phyloP scores from a whole-genome alignment of 768 basidiomycete genomes.

The Mycena alexandri region DNA sequence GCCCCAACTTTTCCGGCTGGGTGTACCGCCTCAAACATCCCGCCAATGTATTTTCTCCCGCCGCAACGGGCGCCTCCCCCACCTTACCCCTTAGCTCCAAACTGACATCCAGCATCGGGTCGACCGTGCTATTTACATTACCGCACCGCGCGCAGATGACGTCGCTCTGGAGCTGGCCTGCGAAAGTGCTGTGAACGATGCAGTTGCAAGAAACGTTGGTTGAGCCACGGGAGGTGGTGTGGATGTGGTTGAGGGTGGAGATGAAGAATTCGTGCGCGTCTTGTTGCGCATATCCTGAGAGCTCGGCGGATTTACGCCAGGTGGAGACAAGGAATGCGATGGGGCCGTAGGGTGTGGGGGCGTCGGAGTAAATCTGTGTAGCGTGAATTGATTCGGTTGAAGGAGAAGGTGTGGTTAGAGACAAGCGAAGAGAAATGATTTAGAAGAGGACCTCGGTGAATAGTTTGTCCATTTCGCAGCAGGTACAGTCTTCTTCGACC shows the following conservation, averaged over 20 bases:
- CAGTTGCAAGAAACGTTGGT: conserved; percentile 89
- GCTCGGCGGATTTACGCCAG: conserved; percentile 84
- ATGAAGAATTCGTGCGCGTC: conserved; percentile 94
- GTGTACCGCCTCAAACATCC: conserved; percentile 89
- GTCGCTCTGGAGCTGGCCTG: conserved; percentile 88
- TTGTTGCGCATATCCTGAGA: conserved; percentile 94
- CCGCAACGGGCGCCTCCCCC: conserved; percentile 46
- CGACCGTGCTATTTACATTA: conserved; percentile 81
- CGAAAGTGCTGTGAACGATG: conserved; percentile 91
- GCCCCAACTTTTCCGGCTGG: conserved; percentile 84
- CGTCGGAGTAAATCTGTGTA: conserved; percentile 67
- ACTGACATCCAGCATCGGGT: conserved; percentile 93
- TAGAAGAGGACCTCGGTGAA: conserved; percentile 72
- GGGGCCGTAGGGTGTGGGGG: conserved; percentile 79
- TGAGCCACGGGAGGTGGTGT: conserved; percentile 79
- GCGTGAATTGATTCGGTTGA: not conserved
- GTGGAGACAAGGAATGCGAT: conserved; percentile 85
- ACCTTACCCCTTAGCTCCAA: conserved; percentile 79
- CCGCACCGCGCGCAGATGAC: conserved; percentile 90
- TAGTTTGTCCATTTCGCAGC: conserved; percentile 93
- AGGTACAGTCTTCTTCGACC: conserved; percentile 76
- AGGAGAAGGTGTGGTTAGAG: not conserved
- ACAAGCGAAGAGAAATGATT: no score
- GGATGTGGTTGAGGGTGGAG: conserved; percentile 87
- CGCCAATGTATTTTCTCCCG: conserved; percentile 75